Percentiles rank a stretch among this genome's conserved stretches.
phyloP scores from a whole-genome alignment of 2,329 filamentous ascomycete species.

The Chaetomium strumarium region DNA sequence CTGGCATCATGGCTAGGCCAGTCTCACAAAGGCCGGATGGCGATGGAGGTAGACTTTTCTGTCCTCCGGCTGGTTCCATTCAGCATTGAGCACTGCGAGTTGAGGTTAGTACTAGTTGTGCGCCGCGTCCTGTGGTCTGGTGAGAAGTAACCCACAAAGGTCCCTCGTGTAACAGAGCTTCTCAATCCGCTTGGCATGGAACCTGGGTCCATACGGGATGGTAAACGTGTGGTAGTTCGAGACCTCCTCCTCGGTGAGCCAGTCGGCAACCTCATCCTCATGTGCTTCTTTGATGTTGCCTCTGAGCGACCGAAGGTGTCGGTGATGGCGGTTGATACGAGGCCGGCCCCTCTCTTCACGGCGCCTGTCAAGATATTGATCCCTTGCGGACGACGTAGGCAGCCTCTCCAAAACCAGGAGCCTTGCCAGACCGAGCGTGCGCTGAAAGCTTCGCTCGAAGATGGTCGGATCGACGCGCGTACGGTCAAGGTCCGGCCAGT shows the following conservation, averaged over 20 bases:
- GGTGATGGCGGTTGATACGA: slow-evolving; percentile 37
- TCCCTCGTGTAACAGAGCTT: slow-evolving; percentile 78
- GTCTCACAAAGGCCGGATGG: slow-evolving; percentile 64
- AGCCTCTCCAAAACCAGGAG: slow-evolving; percentile 75
- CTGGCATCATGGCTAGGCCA: neutral
- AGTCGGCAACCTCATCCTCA: slow-evolving; percentile 79
- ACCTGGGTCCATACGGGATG: slow-evolving; percentile 59
- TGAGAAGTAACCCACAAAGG: slow-evolving; percentile 38
- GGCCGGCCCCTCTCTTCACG: slow-evolving; percentile 68
- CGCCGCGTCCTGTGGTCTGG: too few species aligned
- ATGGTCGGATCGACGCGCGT: slow-evolving; percentile 78
- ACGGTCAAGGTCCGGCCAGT: slow-evolving; percentile 70
- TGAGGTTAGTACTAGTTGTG: slow-evolving; percentile 8
- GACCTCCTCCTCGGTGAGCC: slow-evolving; percentile 70
- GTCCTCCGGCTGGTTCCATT: slow-evolving; percentile 76
- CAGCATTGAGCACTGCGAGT: slow-evolving; percentile 62
- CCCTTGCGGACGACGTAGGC: slow-evolving; percentile 61
- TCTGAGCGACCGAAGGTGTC: slow-evolving; percentile 34
- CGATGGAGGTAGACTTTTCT: slow-evolving; percentile 74
- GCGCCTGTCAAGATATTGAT: slow-evolving; percentile 64
- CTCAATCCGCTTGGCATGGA: slow-evolving; percentile 66
- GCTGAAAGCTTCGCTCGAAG: slow-evolving; percentile 72
- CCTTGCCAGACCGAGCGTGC: slow-evolving; percentile 71
- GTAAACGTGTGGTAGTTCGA: slow-evolving; percentile 76
- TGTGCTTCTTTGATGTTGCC: slow-evolving; percentile 73